Conservation (phyloP, 2,329 filamentous ascomycete species). For the Claviceps maximensis region DNA sequence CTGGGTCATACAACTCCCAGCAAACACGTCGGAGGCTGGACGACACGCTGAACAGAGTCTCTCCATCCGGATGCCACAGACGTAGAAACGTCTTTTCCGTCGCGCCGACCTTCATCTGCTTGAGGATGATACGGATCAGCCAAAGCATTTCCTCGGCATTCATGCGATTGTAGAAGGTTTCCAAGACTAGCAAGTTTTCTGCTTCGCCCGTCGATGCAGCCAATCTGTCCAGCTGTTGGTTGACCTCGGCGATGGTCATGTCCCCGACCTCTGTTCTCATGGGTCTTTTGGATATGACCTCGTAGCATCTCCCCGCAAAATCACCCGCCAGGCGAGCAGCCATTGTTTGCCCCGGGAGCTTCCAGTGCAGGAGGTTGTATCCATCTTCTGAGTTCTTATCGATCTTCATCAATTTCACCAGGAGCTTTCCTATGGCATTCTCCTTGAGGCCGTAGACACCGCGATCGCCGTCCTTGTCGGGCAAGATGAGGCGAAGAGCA, state of each 20-base stretch:
- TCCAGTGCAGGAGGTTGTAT: conserved; percentile 80
- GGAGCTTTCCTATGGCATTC: conserved; percentile 72
- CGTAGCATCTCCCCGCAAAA: conserved; percentile 79
- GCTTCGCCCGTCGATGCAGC: conserved; percentile 64
- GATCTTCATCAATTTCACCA: conserved; percentile 90
- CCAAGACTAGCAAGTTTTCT: conserved; percentile 70
- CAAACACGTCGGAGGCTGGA: conserved; percentile 84
- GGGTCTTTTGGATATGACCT: conserved; percentile 72
- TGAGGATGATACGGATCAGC: conserved; percentile 86
- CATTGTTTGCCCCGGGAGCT: conserved; percentile 59
- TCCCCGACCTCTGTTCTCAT: conserved; percentile 60
- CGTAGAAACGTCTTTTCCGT: conserved; percentile 83
- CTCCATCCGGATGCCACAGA: conserved; percentile 67
- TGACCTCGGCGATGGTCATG: conserved; percentile 83
- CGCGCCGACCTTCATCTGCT: conserved; percentile 60
- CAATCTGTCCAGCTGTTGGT: conserved; percentile 68
- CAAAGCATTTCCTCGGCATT: conserved; percentile 87
- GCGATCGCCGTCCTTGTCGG: conserved; percentile 83
- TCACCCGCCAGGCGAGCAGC: conserved; percentile 65
- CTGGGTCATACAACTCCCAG: conserved; percentile 76
- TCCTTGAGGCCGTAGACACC: conserved; percentile 93
- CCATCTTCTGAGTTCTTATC: conserved; percentile 83
- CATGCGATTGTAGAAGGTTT: conserved; percentile 79
- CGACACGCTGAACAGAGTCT: conserved; percentile 74
- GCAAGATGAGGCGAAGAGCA: conserved; percentile 78